phyloP scores from a whole-genome alignment of 1,284 basidiomycete genomes.

The Austropuccinia psidii region DNA sequence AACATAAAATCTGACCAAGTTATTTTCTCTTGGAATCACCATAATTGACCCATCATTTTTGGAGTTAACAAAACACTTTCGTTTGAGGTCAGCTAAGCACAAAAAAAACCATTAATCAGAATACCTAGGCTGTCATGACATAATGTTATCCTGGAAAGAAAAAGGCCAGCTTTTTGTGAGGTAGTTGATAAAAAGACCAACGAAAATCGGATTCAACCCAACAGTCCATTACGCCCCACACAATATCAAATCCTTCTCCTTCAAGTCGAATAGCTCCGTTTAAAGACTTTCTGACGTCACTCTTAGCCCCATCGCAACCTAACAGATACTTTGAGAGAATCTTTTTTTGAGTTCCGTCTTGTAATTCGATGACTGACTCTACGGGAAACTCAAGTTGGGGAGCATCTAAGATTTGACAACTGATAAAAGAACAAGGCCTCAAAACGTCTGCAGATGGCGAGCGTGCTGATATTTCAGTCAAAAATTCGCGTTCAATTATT shows the following conservation, averaged over 20 bases:
- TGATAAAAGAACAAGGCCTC: conserved; percentile 39
- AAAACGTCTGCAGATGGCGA: not conserved
- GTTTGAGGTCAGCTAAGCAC: conserved; percentile 38
- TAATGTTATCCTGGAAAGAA: conserved; percentile 12
- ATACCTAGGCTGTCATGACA: conserved; percentile 43
- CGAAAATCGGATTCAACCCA: conserved; percentile 39
- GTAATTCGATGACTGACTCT: conserved; percentile 41
- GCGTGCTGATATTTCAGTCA: conserved; percentile 47
- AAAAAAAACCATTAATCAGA: conserved; percentile 38
- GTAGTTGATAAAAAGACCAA: conserved; percentile 1
- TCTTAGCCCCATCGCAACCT: conserved; percentile 48
- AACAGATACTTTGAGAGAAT: conserved; percentile 49
- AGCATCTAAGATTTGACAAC: conserved; percentile 36
- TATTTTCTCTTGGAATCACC: conserved; percentile 45
- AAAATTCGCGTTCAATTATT: conserved; percentile 48
- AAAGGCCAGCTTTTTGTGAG: not conserved
- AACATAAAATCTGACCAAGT: conserved; percentile 45
- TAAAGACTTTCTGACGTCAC: conserved; percentile 46
- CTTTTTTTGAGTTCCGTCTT: conserved; percentile 38
- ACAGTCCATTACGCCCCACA: conserved; percentile 47
- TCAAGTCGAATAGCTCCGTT: conserved; percentile 45
- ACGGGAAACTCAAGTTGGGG: conserved; percentile 42
- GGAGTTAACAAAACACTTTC: conserved; percentile 46
- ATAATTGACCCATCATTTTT: conserved; percentile 44
- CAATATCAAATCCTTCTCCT: conserved; percentile 48